Conservation (phyloP, 2,329 filamentous ascomycete genomes). For the Fonsecaea pugnacius region DNA sequence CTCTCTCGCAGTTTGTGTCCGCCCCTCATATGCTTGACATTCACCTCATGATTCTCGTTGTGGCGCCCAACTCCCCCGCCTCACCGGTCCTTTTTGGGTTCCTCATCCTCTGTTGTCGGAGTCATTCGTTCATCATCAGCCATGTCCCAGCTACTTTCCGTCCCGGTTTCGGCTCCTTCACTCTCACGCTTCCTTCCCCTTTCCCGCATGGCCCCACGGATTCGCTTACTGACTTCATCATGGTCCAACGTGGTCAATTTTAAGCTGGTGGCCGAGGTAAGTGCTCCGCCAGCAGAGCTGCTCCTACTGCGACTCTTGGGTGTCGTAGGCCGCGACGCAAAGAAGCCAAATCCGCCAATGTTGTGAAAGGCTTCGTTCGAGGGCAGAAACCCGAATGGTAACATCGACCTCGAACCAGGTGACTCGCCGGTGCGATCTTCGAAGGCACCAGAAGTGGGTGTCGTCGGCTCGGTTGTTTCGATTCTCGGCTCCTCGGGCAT, state of each 20-base stretch:
- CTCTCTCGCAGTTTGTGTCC: background rate
- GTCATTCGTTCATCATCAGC: conserved; percentile 34
- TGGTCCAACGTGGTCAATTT: conserved; percentile 71
- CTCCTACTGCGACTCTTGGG: conserved; percentile 74
- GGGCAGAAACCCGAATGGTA: conserved; percentile 57
- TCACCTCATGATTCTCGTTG: background rate
- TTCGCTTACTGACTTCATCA: conserved; percentile 81
- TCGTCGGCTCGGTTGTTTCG: conserved; percentile 43
- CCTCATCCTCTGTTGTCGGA: conserved; percentile 36
- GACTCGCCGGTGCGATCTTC: conserved; percentile 37
- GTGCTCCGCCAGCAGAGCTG: conserved; percentile 68
- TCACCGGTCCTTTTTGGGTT: conserved; percentile 35
- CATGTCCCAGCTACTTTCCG: conserved; percentile 38
- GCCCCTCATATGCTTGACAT: background rate
- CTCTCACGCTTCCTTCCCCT: conserved; percentile 61
- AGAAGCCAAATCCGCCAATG: conserved; percentile 83
- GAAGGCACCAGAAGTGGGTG: conserved; percentile 37
- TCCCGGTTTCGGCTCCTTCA: conserved; percentile 33
- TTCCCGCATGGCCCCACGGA: conserved; percentile 81
- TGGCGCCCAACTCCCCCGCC: background rate
- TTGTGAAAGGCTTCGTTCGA: conserved; percentile 94
- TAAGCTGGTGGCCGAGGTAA: conserved; percentile 64
- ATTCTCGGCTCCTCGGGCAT: conserved; percentile 34
- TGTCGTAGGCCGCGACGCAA: conserved; percentile 84
- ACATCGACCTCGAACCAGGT: conserved; percentile 41